A percentile compares a stretch with the other conserved stretches of the same genome.
Conservation (phyloP, 1,284 basidiomycete species). For the Irpex sp. region DNA sequence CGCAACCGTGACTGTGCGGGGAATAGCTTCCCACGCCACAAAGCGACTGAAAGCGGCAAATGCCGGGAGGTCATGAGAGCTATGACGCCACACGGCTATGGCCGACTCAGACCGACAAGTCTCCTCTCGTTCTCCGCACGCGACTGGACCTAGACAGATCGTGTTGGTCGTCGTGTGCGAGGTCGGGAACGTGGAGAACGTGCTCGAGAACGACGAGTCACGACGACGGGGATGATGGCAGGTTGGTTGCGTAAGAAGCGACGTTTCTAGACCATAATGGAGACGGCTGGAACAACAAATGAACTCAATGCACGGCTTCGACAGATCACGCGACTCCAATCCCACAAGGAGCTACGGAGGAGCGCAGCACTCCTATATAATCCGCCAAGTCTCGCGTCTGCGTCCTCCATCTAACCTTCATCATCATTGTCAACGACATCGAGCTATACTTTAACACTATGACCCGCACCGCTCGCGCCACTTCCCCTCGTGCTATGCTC, state of each 20-base stretch:
- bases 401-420: conserved; percentile 2
- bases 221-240: background rate
- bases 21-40: background rate
- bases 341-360: conserved; percentile 4
- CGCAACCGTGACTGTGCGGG: background rate
- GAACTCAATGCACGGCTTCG: conserved; percentile 4
- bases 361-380: conserved; percentile 13
- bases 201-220: background rate
- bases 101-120: background rate
- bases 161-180: background rate
- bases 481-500: conserved; percentile 69
- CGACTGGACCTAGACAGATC: background rate
- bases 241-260: background rate
- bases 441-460: conserved; percentile 32
- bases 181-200: background rate
- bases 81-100: background rate
- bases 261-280: conserved; percentile 2
- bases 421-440: background rate
- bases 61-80: background rate
- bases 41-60: background rate
- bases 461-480: conserved; percentile 76
- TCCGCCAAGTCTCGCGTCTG: conserved; percentile 1
- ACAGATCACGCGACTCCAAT: conserved; percentile 12
- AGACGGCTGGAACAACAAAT: conserved; percentile 3
- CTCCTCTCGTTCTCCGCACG: background rate